Evolutionary conservation across 129 eudicot genomes (phyloP), one percentile per base, ranked within the genome.

Genomic region (Flaveria trinervia): DNA sequence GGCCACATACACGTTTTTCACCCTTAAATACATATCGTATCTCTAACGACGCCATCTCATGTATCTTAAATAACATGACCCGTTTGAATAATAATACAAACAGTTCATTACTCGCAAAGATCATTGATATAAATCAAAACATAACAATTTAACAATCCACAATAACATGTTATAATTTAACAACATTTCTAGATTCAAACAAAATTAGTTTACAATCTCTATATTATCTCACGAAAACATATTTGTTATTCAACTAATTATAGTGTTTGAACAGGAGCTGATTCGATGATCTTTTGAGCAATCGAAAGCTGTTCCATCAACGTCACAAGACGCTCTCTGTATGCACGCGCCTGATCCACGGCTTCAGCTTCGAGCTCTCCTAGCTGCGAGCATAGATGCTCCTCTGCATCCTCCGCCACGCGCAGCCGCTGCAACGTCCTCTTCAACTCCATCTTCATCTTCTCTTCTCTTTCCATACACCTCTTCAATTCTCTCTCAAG

Each of bases 341-440:
- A 88, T 0, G 70, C 82, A 2, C 95, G 85, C 25, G 92, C 96
- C 70, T 90, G 92, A 16, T 87, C 96, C 22, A 88, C 85, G 23
- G 89, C 95, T 67, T 93, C 98, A 2, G 92, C 98, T 70, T 93
- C 98, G 0, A 88, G 83, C 71, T 93, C 97, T 0, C 98, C 98
- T 0, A 93, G 89, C 79, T 93, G 95, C 3, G 82, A 82, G 49
- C 96, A 86, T 5, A 93, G 89, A 33, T 86, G 85, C 86, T 93
- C 98, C 87, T 93, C 98, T 9, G 92, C 97, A 23, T 93, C 98
- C 83, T 93, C 98, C 28, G 96, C 96, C 65, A 93, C 87, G 15
- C 80, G 84, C 16, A 93, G 75, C 81, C 92, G 68, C 49, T 79
- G 73, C 77, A 75, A 72, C 25, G 79, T 57, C 62, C 72, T 74